These are phyloP conservation scores for Epichloe coenophiala DNA, from an alignment of 2,329 filamentous ascomycete species.

Conservation along the genomic window DNA sequence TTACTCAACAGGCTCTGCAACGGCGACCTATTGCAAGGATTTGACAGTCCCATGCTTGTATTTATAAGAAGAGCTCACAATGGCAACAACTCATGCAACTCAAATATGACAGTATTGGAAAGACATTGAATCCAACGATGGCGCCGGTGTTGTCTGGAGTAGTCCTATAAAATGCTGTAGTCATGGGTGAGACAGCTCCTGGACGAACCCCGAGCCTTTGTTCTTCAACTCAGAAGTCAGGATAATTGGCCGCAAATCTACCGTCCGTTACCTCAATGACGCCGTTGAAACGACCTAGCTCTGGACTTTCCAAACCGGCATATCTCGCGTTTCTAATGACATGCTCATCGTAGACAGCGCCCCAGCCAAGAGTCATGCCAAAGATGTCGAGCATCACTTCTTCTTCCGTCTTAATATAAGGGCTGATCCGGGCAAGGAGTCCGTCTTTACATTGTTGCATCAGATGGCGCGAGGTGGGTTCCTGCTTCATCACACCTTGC, in stretches of 20 bases:
- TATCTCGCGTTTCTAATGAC: conserved; percentile 18
- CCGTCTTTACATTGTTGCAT: conserved; percentile 25
- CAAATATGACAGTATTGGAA: too few species aligned
- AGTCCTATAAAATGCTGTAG: too few species aligned
- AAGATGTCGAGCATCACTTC: conserved; percentile 17
- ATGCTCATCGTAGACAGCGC: conserved; percentile 17
- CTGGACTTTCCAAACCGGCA: conserved; percentile 23
- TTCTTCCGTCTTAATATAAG: conserved; percentile 18
- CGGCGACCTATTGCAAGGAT: too few species aligned
- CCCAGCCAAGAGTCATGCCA: conserved; percentile 25
- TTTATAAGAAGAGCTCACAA: too few species aligned
- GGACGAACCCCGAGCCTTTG: not conserved
- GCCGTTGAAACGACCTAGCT: conserved; percentile 28
- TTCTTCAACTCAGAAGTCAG: not conserved
- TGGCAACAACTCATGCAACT: too few species aligned
- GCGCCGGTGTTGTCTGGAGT: too few species aligned
- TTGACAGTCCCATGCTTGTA: too few species aligned
- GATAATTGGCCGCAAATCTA: not conserved
- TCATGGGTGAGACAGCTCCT: too few species aligned
- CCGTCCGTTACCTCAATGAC: conserved; percentile 11
- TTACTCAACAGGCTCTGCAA: too few species aligned
- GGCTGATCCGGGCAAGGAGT: conserved; percentile 22
- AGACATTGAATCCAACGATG: too few species aligned
- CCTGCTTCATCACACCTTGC: not conserved
- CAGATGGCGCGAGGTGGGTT: conserved; percentile 10